Base-by-base conservation (phyloP, 225 moss, liverwort and hornwort genomes). In the Pseudoscleropodium purum region DNA sequence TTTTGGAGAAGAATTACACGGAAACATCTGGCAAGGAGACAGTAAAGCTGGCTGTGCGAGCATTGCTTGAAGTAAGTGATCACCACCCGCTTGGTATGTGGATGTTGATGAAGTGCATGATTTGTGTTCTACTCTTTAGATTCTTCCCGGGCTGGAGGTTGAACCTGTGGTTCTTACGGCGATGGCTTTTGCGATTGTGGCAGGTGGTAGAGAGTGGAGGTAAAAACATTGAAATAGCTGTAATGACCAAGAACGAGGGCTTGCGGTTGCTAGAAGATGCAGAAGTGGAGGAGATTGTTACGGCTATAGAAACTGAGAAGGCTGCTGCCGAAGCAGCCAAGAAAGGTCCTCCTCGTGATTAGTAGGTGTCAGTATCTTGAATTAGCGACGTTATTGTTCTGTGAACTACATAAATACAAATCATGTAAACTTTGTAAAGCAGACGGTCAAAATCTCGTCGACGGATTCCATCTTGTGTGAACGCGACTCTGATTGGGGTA, bases 191-290 rank as follows among this genome's bases (percentile, higher is more conserved):
- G 65, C 56, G 25, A 52, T 51, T 91, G 84, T 95, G 89, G 83
- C 96, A 98, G 97, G 98, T 98, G 86, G 98, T 99, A 85, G 98
- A 99, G 92, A 99, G 98, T 78, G 98, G 98, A 84, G 98, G 97
- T 11, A 99, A 97, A 74, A 99, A 99, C 85, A 99, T 99, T 63
- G 98, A 99, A 91, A 95, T 99, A 91, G 98, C 98, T n/a, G 95
- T 96, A 31, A 96, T 96, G 98, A 97, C 95, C 77, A 91, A 93
- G 83, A 91, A 96, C 77, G 95, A 97, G 80, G 98, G 98, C 73
- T 92, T 99, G 81, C 93, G 96, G 54, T 92, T 96, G 81, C 89
- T 97, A 88, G 98, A 97, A 86, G 98, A 99, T 87, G 89, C 95
- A 26, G 98, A 99, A 89, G 96, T 97, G 39, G 98, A 99, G 93